Evolutionary conservation across 1,284 basidiomycete genomes (phyloP).

Genomic region (Neolentinus lepideus): DNA sequence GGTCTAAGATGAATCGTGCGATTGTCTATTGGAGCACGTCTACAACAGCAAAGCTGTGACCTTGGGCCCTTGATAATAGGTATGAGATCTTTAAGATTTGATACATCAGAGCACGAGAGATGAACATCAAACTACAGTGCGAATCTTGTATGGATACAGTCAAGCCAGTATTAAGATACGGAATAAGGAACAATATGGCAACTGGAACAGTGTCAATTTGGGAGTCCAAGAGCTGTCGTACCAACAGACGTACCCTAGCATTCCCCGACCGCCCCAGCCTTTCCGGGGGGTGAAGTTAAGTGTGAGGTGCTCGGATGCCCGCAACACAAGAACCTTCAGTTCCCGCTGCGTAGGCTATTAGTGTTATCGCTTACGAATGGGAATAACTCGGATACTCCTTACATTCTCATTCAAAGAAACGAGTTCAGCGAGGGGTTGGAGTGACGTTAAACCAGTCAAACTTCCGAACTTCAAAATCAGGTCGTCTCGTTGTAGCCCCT

Average conservation of each 20-base stretch:
- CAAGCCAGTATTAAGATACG: not conserved
- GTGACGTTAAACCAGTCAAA: conserved; percentile 44
- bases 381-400: conserved; percentile 17
- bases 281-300: conserved; percentile 46
- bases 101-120: not conserved
- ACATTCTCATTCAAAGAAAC: conserved; percentile 74
- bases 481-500: conserved; percentile 72
- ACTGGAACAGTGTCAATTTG: conserved; percentile 7
- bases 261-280: conserved; percentile 75
- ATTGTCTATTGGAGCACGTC: conserved; percentile 21
- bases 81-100: not conserved
- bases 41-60: conserved; percentile 1
- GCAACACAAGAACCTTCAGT: conserved; percentile 36
- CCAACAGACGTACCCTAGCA: conserved; percentile 58
- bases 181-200: conserved; percentile 19
- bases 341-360: conserved; percentile 30
- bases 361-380: not conserved
- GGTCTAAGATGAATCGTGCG: conserved; percentile 27
- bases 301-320: conserved; percentile 26
- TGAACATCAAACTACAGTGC: not conserved
- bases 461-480: conserved; percentile 68
- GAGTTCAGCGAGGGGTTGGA: conserved; percentile 66
- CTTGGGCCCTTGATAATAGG: not conserved
- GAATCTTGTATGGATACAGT: not conserved
- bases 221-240: not conserved